A percentile compares a stretch with the other conserved stretches of the same genome.
phyloP scores from a whole-genome alignment of 495 filamentous ascomycete species.

The Aspergillus cristatus region DNA sequence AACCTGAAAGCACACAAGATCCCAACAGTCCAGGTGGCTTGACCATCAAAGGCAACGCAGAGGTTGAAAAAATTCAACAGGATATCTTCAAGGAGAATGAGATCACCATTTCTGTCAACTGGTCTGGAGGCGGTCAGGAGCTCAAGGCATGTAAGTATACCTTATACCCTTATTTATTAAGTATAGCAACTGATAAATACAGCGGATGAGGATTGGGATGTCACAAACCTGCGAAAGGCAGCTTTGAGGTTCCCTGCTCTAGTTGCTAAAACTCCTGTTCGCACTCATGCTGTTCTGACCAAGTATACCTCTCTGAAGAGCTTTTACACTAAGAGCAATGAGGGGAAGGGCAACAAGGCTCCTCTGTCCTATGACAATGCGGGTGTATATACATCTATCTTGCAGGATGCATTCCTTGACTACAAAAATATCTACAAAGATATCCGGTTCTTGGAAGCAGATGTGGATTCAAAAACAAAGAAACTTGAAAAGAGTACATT shows the following conservation, averaged over 20 bases:
- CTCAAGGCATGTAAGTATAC: background rate
- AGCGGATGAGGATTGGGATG: constrained; percentile 9
- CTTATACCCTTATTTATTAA: background rate
- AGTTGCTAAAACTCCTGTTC: constrained; percentile 8
- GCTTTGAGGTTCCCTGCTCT: constrained; percentile 11
- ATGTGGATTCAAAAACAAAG: background rate
- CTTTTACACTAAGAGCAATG: constrained; percentile 1
- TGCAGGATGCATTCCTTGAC: constrained; percentile 2
- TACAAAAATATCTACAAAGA: constrained; percentile 2
- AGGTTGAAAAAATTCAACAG: background rate
- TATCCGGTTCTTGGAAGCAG: background rate
- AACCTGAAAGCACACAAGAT: background rate
- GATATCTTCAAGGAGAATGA: background rate
- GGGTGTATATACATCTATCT: background rate
- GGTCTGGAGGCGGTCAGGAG: background rate
- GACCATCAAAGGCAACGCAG: background rate
- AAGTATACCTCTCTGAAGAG: constrained; percentile 13
- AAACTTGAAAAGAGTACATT: background rate
- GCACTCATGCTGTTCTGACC: constrained; percentile 17
- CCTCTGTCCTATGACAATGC: background rate
- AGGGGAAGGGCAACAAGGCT: background rate
- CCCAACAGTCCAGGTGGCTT: background rate
- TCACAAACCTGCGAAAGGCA: constrained; percentile 9
- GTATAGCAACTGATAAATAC: background rate
- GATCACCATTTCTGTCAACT: background rate